Base-by-base conservation (phyloP, 331 rosid genomes). In the Malus hybrid region DNA sequence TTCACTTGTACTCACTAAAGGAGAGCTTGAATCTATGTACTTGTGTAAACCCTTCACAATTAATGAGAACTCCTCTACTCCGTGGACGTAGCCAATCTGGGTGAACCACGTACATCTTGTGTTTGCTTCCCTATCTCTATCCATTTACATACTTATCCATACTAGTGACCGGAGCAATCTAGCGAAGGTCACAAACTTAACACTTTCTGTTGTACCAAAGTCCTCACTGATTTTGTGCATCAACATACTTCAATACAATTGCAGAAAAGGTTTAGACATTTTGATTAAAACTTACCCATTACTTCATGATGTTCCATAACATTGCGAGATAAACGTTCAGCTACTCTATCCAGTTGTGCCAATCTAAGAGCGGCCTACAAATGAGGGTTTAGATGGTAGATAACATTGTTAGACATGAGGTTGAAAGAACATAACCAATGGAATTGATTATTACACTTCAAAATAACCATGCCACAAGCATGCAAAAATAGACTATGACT, bases 251-350 rank as follows among this genome's bases (percentile, higher is more conserved):
- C 65, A 24, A 69, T 36, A 10, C 27, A 10, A 73, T 46, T 36
- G 42, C 44, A 46, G 15, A 46, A 33, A 39, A 34, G 65, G 18
- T 31, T 18, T 18, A 16, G 11, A 71, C 29, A 74, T 36, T 36
- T 57, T 42, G 64, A 60, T 62, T 36, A 56, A 65, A 66, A 65
- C 97, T 87, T 87, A 95, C 99, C 99, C 99, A 95, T 95, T 84
- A 95, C 99, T 95, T 95, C 97, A 81, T 95, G 96, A 84, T 95
- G 93, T 85, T 95, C 90, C 97, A 95, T 95, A 74, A 95, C 97
- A 69, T 95, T 95, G 73, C 83, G 90, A 70, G 99, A 95, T 70
- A 95, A 86, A 42, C 68, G 73, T 78, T 95, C 99, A 39, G 98
- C 91, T 65, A 95, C 98, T 83, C 72, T 95, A 83, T 95, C 99